Evolutionary conservation across 148 eudicot genomes (phyloP).

Genomic region (Tetragonia tetragonoides): DNA sequence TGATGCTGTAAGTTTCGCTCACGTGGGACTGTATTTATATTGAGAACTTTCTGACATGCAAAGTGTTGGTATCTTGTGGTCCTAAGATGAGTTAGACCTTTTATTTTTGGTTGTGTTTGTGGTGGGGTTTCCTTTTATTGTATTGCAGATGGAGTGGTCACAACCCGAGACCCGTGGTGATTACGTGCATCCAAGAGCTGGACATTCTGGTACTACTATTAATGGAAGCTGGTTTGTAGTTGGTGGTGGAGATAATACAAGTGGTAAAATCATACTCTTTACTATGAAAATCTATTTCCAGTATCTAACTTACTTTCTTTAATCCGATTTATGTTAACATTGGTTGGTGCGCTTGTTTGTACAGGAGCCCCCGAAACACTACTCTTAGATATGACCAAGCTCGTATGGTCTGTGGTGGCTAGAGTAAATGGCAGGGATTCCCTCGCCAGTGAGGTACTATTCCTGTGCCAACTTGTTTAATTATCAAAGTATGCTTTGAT

Average conservation of each 20-base stretch:
- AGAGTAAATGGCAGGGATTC: constrained; percentile 72
- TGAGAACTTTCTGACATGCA: background rate
- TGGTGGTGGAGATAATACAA: constrained; percentile 97
- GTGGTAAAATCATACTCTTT: constrained; percentile 40
- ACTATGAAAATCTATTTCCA: background rate
- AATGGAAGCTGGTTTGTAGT: constrained; percentile 80
- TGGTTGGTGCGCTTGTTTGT: constrained; percentile 17
- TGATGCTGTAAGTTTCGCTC: background rate
- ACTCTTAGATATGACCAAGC: constrained; percentile 71
- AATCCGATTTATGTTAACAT: background rate
- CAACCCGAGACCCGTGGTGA: constrained; percentile 84
- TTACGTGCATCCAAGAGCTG: constrained; percentile 75
- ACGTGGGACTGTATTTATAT: background rate
- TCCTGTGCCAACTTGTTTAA: constrained; percentile 15
- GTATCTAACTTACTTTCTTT: background rate
- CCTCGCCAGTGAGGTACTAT: constrained; percentile 89
- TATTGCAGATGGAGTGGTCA: constrained; percentile 91
- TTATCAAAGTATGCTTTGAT: constrained; percentile 15
- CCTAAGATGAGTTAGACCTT: background rate
- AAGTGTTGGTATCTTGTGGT: background rate
- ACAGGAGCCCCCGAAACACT: constrained; percentile 84
- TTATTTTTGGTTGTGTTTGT: background rate
- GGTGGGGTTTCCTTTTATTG: background rate
- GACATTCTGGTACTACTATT: constrained; percentile 75
- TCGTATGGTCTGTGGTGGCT: constrained; percentile 60